Evolutionary conservation across 2,329 filamentous ascomycete species (phyloP), one percentile per base, ranked within the genome.

Genomic region (Macrophomina pseudophaseolina): DNA sequence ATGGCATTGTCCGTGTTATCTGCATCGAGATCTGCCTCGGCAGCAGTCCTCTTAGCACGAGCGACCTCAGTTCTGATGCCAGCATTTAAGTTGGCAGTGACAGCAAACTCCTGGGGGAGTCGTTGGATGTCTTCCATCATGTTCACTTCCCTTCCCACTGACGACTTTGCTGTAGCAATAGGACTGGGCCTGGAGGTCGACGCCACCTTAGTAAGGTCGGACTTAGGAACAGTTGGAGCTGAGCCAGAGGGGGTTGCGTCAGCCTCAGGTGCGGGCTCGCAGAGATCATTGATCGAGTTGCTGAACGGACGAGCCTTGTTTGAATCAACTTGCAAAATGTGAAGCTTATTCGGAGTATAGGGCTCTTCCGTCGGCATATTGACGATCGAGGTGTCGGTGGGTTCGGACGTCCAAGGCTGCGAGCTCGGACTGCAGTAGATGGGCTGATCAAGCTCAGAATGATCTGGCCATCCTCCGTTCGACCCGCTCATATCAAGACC

Each of bases 201-300:
- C 1, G 11, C 9, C 9, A 46, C 56, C 16, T 33, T 9, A 4
- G 28, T 8, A 16, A 3, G 35, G 28, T 12, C 23, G 28, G 18
- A 4, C 5, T 14, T n/a, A 3, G 16, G n/a, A 30, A 5, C 30
- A n/a, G 11, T n/a, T 44, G 42, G 3, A 14, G 11, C 11, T 44
- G 42, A 5, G 5, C 33, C 58, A n/a, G 28, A 9, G 28, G n/a
- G 2, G 38, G 30, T 23, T 33, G 32, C 28, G 11, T 62, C 58
- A 18, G n/a, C 46, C 11, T 48, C 32, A 38, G 58, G 58, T 11
- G 44, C 44, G n/a, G 58, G 58, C 32, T 62, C 58, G 32, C 58
- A 62, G n/a, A 62, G 58, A 8, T 62, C 58, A 32, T 62, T 62
- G 58, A 62, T 62, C 12, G 58, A 62, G 18, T 62, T 62, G 16